A percentile compares a stretch with the other conserved stretches of the same genome.
Evolutionary conservation across 1,284 basidiomycete genomes (phyloP).

Genomic region (Heterobasidion parviporum): DNA sequence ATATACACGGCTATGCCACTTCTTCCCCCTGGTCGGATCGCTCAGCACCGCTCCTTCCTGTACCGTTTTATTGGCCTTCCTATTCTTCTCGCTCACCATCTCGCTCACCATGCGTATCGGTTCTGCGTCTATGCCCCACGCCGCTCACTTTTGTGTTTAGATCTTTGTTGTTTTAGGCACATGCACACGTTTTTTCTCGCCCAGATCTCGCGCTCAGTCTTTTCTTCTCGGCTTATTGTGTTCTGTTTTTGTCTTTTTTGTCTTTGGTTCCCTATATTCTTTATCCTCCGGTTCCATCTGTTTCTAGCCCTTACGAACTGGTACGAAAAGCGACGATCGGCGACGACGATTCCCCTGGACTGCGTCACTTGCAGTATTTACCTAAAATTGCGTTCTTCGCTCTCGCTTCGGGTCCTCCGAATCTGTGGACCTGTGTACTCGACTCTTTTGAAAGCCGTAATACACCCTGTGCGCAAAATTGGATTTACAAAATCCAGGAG

Average conservation of each 20-base stretch:
- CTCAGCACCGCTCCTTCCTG: neutral
- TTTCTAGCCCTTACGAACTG: neutral
- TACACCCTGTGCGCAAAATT: no score
- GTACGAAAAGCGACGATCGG: neutral
- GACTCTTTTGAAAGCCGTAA: no score
- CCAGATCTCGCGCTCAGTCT: neutral
- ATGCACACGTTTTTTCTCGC: neutral
- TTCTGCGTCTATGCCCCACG: neutral
- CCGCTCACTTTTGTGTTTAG: neutral
- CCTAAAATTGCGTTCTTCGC: neutral
- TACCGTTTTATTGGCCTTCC: neutral
- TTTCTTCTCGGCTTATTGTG: neutral
- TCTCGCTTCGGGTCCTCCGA: neutral
- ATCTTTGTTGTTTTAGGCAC: no score
- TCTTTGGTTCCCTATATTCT: neutral
- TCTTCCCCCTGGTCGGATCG: neutral
- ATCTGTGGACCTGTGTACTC: neutral
- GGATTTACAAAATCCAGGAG: no score
- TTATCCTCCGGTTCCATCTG: neutral
- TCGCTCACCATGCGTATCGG: neutral
- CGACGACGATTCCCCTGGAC: neutral
- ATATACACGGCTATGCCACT: conserved; percentile 3
- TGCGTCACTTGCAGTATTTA: neutral
- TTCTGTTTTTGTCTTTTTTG: neutral
- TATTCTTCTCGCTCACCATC: neutral